Percentiles rank a stretch among this genome's conserved stretches.
Evolutionary conservation across 2,329 filamentous ascomycete species (phyloP).

Genomic region (Alternaria panax): DNA sequence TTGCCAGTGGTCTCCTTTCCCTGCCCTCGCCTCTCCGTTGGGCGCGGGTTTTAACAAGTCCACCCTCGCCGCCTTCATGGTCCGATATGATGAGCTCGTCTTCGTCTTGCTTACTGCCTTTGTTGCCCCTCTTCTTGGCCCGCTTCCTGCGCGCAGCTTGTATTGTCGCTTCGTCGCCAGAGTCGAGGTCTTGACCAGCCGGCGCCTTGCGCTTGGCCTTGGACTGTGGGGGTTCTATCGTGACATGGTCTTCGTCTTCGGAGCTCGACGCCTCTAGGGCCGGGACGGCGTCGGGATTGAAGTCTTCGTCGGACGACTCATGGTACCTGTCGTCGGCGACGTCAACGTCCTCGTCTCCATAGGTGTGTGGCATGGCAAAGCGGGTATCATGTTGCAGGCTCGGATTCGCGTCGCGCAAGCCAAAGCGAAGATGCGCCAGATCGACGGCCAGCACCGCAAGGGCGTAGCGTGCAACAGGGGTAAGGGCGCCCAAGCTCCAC

Average conservation of each 20-base stretch:
- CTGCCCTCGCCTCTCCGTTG: slow-evolving; percentile 71
- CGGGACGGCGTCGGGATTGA: slow-evolving; percentile 71
- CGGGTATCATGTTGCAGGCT: slow-evolving; percentile 4
- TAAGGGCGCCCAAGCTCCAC: slow-evolving; percentile 6
- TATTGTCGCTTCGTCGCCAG: slow-evolving; percentile 76
- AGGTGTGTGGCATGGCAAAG: slow-evolving; percentile 36
- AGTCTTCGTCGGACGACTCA: slow-evolving; percentile 76
- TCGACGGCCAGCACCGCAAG: slow-evolving; percentile 22
- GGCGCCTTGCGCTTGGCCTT: slow-evolving; percentile 46
- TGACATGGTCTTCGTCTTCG: slow-evolving; percentile 46
- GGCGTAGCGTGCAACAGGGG: slow-evolving; percentile 25
- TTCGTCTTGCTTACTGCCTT: slow-evolving; percentile 29
- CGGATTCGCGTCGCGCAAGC: slow-evolving; percentile 17
- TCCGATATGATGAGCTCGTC: slow-evolving; percentile 39
- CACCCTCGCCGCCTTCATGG: slow-evolving; percentile 62
- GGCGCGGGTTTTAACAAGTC: slow-evolving; percentile 74
- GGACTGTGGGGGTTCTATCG: slow-evolving; percentile 27
- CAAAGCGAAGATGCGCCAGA: slow-evolving; percentile 19
- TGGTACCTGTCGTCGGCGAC: slow-evolving; percentile 58
- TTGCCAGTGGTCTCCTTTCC: slow-evolving; percentile 62
- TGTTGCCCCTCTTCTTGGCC: slow-evolving; percentile 51
- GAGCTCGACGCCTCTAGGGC: slow-evolving; percentile 61
- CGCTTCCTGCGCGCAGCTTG: slow-evolving; percentile 64
- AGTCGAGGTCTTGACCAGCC: slow-evolving; percentile 52
- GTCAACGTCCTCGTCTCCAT: slow-evolving; percentile 40